Conservation (phyloP, 2,329 filamentous ascomycete genomes). For the Conoideocrella luteorostrata region DNA sequence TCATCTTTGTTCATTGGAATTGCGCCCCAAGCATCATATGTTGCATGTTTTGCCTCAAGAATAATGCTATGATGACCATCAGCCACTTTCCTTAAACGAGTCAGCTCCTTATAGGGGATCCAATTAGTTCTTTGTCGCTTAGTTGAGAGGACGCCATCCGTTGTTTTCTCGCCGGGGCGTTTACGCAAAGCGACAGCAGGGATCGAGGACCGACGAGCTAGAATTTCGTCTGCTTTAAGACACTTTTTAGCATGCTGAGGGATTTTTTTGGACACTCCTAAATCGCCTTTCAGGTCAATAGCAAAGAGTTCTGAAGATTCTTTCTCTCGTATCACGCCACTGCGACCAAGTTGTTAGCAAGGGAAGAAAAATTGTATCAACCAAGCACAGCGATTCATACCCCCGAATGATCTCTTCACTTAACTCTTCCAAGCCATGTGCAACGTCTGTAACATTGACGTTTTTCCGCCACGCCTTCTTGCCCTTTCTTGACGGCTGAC, state of each 20-base stretch:
- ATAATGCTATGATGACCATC: slow-evolving; percentile 58
- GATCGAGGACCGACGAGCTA: slow-evolving; percentile 75
- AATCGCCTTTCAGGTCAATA: slow-evolving; percentile 69
- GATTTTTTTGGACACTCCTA: slow-evolving; percentile 55
- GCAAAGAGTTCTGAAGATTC: slow-evolving; percentile 77
- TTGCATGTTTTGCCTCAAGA: slow-evolving; percentile 52
- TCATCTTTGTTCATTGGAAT: slow-evolving; percentile 33
- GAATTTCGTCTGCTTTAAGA: slow-evolving; percentile 87
- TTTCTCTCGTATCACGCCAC: slow-evolving; percentile 81
- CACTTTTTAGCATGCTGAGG: slow-evolving; percentile 65
- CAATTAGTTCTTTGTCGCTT: slow-evolving; percentile 76
- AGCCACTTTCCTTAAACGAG: slow-evolving; percentile 70
- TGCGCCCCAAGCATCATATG: slow-evolving; percentile 73
- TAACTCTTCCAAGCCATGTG: slow-evolving; percentile 73
- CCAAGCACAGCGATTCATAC: slow-evolving; percentile 38
- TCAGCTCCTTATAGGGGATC: slow-evolving; percentile 78
- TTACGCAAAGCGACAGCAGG: slow-evolving; percentile 75
- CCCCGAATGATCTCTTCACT: slow-evolving; percentile 89
- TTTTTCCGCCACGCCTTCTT: slow-evolving; percentile 99
- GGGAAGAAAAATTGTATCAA: too few species aligned
- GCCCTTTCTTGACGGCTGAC: slow-evolving; percentile 88
- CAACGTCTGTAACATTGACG: slow-evolving; percentile 83
- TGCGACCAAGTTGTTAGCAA: too few species aligned
- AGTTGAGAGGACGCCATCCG: slow-evolving; percentile 63
- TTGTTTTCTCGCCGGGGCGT: slow-evolving; percentile 61